A percentile compares a stretch with the other conserved stretches of the same genome.
Conservation (phyloP, 805 yeast species). For the Myxozyma lipomycoides region DNA sequence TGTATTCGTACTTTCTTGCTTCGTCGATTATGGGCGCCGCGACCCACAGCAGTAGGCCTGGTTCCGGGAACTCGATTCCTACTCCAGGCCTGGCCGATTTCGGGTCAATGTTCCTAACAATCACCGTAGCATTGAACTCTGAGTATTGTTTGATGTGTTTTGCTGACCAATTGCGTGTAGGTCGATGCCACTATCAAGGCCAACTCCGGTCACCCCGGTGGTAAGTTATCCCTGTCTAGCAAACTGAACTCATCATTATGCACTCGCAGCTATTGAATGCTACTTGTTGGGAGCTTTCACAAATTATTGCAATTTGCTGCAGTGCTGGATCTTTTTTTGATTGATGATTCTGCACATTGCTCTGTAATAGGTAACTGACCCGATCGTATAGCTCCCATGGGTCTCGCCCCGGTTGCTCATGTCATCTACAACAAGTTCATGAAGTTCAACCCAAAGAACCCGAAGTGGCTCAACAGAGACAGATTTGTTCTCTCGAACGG, state of each 20-base stretch:
- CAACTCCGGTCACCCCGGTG: conserved; percentile 97
- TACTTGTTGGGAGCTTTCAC: too few relatives aligned
- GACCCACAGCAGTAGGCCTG: not conserved
- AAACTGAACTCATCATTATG: not conserved
- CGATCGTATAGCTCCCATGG: conserved; percentile 75
- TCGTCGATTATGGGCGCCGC: not conserved
- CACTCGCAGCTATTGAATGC: not conserved
- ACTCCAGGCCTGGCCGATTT: too few relatives aligned
- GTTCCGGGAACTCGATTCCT: too few relatives aligned
- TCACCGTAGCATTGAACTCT: too few relatives aligned
- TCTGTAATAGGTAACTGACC: too few relatives aligned
- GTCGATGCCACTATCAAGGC: conserved; percentile 84
- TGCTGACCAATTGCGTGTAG: conserved; percentile 28
- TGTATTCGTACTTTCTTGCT: conserved; percentile 21
- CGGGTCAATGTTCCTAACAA: too few relatives aligned
- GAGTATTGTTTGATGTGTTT: not conserved
- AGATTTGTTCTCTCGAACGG: conserved; percentile 91
- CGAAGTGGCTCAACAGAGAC: conserved; percentile 91
- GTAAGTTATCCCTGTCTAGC: conserved; percentile 9
- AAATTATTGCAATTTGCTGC: too few relatives aligned
- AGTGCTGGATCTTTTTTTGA: too few relatives aligned
- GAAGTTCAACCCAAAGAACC: conserved; percentile 86
- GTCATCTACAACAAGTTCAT: conserved; percentile 68
- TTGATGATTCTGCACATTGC: too few relatives aligned
- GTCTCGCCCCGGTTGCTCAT: conserved; percentile 95